Base-by-base conservation (phyloP, 345 rosid genomes). In the Heritiera littoralis region DNA sequence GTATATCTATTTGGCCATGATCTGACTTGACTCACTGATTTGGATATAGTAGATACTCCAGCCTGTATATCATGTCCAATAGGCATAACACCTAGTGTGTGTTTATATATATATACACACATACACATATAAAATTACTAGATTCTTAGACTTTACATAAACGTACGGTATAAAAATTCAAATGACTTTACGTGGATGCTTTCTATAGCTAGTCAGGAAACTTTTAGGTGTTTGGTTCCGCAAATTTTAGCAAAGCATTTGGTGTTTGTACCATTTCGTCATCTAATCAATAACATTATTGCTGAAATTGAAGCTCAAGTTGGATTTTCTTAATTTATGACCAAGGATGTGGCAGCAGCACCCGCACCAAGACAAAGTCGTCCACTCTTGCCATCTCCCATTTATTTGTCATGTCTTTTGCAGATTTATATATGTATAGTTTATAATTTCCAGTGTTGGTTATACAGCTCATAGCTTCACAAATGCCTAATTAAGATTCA, bases 381-480 rank as follows among this genome's bases (percentile, higher is more conserved):
- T 68, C 73, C 30, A 20, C 51, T 23, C n/a, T 45, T 69, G 72
- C 40, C 15, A 13, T 51, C 13, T 30, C 74, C 56, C 13, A 46
- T 69, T 69, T 20, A 46, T 69, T 69, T 68, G 45, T n/a, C 52
- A 46, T 68, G 55, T 68, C 54, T 68, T 68, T 68, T 49, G 35
- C 45, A 45, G 17, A n/a, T 68, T 66, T 43, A 12, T 68, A 30
- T 45, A 11, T 45, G 54, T 11, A 28, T 52, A 51, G 9, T 46
- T 51, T 13, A 30, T 5, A 32, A 9, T 6, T 17, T 51, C 11
- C 13, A 60, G 20, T n/a, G 72, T 72, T 64, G 5, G 59, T 28
- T 20, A 23, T 71, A 77, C 88, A 83, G 88, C 85, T 81, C 81
- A 83, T 51, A 28, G 77, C 64, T 69, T 77, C 56, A 60, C 78